Evolutionary conservation across 2,329 filamentous ascomycete species (phyloP), one percentile per base, ranked within the genome.

Genomic region (Colletotrichum sansevieriae): DNA sequence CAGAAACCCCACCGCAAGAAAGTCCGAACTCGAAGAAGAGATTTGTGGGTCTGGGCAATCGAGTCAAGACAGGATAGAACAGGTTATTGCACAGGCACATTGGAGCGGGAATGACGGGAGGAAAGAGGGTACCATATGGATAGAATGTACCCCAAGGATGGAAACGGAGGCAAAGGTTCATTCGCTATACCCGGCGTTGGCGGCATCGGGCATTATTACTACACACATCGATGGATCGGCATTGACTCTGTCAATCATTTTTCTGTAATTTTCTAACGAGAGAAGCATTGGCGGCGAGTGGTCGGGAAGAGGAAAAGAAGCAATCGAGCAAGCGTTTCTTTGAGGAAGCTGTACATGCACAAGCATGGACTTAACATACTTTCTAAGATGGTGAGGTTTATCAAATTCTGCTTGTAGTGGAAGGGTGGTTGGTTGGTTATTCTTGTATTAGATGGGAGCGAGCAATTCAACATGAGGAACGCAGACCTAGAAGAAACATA

Each of bases 21-120:
- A 69, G 66, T 12, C 66, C 66, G 22, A 60, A 33, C 22, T 35
- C 62, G 0, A n/a, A 39, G 39, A 69, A 66, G 29, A 43, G 47
- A 25, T 66, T 66, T n/a, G n/a, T 33, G 1, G 63, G 56, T 4
- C 5, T 69, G 49, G 39, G 39, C 20, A 67, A 22, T 56, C 66
- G 66, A 3, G 62, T 69, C 13, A 66, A 69, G 62, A 69, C 66
- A n/a, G 66, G 66, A 12, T 61, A 35, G 37, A 59, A 22, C 6
- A 7, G 25, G 12, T 44, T 7, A 3, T 55, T 4, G 29, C 35
- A 33, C 10, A 54, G 25, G 18, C 15, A 11, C n/a, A 20, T 33
- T 18, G 49, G 15, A 54, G 18, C 29, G 49, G 29, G 18, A 46
- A 51, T 22, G 47, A 35, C 11, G 18, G n/a, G 35, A 54, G 35